Conservation (phyloP, 2,329 filamentous ascomycete species). For the Nemania serpens region DNA sequence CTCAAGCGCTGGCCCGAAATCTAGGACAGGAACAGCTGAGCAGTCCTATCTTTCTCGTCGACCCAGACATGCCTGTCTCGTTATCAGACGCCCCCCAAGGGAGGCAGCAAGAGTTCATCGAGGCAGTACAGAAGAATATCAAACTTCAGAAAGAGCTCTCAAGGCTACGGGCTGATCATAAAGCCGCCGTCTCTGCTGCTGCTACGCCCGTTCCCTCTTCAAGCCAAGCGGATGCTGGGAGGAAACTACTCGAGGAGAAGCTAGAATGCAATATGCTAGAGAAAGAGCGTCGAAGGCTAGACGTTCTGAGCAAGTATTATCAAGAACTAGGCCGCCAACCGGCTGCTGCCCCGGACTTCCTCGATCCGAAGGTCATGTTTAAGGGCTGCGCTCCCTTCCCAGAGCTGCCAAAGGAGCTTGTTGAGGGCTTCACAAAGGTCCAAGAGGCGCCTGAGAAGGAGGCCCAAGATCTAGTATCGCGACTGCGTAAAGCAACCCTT, state of each 20-base stretch:
- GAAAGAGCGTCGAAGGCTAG: slow-evolving; percentile 56
- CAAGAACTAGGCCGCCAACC: slow-evolving; percentile 57
- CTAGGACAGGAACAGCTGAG: slow-evolving; percentile 49
- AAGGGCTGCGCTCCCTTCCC: slow-evolving; percentile 51
- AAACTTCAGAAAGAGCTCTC: slow-evolving; percentile 56
- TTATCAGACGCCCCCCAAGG: slow-evolving; percentile 49
- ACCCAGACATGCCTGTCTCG: slow-evolving; percentile 44
- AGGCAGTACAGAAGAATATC: slow-evolving; percentile 57
- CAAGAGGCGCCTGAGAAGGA: slow-evolving; percentile 46
- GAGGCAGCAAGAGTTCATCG: slow-evolving; percentile 59
- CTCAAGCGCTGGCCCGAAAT: slow-evolving; percentile 57
- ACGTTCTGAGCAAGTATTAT: slow-evolving; percentile 56
- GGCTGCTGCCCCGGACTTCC: slow-evolving; percentile 53
- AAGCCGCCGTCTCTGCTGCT: slow-evolving; percentile 27
- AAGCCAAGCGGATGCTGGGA: slow-evolving; percentile 33
- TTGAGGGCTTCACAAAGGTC: slow-evolving; percentile 55
- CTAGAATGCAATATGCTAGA: slow-evolving; percentile 56
- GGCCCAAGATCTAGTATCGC: slow-evolving; percentile 53
- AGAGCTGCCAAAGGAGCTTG: slow-evolving; percentile 56
- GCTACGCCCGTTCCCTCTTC: slow-evolving; percentile 23
- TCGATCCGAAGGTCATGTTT: slow-evolving; percentile 56
- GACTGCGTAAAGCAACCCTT: slow-evolving; percentile 63
- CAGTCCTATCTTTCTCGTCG: slow-evolving; percentile 55
- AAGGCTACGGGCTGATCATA: slow-evolving; percentile 41
- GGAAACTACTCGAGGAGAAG: slow-evolving; percentile 52